Percentiles rank a stretch among this genome's conserved stretches.
Conservation (phyloP, 441 rosid species). For the Populus trichocarpa region DNA sequence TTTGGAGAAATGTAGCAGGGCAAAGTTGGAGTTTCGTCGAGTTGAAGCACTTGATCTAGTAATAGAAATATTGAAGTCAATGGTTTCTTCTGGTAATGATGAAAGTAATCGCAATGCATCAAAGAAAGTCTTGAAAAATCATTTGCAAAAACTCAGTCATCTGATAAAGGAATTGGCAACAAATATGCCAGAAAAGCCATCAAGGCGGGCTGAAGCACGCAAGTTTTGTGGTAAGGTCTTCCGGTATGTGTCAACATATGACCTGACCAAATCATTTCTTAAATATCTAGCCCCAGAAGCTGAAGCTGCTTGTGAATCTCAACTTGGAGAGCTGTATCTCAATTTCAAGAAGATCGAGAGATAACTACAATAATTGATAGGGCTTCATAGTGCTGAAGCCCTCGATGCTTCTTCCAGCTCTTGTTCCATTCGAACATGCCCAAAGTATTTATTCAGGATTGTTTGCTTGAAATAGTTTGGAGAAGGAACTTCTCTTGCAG, state of each 20-base stretch:
- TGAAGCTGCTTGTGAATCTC: slow-evolving; percentile 64
- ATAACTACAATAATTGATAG: neutral
- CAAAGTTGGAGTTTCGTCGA: slow-evolving; percentile 72
- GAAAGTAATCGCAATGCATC: slow-evolving; percentile 40
- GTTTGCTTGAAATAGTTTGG: neutral
- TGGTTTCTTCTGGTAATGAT: slow-evolving; percentile 37
- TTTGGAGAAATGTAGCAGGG: slow-evolving; percentile 53
- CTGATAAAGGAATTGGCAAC: slow-evolving; percentile 52
- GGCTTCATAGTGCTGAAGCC: neutral
- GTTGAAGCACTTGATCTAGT: slow-evolving; percentile 79
- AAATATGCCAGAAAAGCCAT: slow-evolving; percentile 72
- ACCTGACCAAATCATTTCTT: slow-evolving; percentile 55
- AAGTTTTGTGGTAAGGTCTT: slow-evolving; percentile 70
- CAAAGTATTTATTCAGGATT: too few relatives aligned
- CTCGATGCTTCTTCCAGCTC: neutral
- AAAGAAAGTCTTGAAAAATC: slow-evolving; percentile 49
- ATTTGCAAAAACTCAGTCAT: slow-evolving; percentile 46
- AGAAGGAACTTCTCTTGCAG: neutral
- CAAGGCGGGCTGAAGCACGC: slow-evolving; percentile 65
- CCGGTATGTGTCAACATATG: slow-evolving; percentile 46
- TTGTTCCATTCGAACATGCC: neutral
- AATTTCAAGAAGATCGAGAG: slow-evolving; percentile 45
- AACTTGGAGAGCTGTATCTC: slow-evolving; percentile 54
- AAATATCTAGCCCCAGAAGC: slow-evolving; percentile 50
- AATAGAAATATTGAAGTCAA: slow-evolving; percentile 59